Conservation (phyloP, 2,329 filamentous ascomycete genomes). For the Aspergillus sp. region DNA sequence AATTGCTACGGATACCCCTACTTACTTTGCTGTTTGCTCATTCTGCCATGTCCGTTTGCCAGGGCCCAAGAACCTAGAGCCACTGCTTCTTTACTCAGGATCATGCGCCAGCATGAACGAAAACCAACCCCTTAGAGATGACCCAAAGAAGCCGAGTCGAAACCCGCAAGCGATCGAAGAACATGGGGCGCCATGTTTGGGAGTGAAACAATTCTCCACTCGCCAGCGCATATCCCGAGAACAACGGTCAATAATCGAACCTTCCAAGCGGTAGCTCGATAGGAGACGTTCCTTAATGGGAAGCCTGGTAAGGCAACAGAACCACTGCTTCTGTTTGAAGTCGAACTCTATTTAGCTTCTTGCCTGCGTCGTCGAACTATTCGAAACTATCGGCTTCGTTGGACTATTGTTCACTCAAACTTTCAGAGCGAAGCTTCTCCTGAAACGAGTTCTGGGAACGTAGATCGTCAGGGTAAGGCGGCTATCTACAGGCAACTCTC, state of each 20-base stretch:
- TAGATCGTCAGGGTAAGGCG: not conserved
- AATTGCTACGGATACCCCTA: too few relatives aligned
- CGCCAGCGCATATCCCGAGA: not conserved
- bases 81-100: not conserved
- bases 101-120: not conserved
- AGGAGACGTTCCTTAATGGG: not conserved
- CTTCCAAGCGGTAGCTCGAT: not conserved
- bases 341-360: slow-evolving; percentile 7
- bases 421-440: not conserved
- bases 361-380: not conserved
- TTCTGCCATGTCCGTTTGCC: not conserved
- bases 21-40: not conserved
- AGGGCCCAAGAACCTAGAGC: not conserved
- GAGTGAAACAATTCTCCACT: slow-evolving; percentile 16
- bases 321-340: not conserved
- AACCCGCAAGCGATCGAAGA: not conserved
- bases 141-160: slow-evolving; percentile 2
- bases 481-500: not conserved
- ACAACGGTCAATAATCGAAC: slow-evolving; percentile 9
- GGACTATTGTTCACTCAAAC: not conserved
- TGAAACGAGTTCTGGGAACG: not conserved
- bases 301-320: not conserved
- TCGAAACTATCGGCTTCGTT: not conserved
- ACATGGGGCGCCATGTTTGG: slow-evolving; percentile 11
- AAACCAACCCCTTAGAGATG: not conserved